Evolutionary conservation across 306 rosid species (phyloP).

Genomic region (Canavalia gladiata): DNA sequence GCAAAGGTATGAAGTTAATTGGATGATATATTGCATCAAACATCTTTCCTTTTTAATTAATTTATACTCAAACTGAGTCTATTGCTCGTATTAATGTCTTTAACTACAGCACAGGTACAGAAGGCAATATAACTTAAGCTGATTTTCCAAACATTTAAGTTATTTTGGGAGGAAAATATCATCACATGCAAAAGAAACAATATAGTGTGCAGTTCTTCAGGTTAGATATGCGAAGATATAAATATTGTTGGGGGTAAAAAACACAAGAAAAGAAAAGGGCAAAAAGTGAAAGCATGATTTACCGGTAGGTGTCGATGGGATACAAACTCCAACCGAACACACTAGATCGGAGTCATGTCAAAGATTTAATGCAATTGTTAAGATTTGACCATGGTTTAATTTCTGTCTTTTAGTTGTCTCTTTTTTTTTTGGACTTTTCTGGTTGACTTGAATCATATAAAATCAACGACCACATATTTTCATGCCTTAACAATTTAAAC

Average conservation of each 20-base stretch:
- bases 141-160: not conserved
- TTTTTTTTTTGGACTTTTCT: constrained; percentile 33
- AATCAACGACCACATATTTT: constrained; percentile 1
- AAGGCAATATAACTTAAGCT: not conserved
- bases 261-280: not conserved
- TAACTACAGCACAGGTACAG: not conserved
- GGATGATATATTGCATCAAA: constrained; percentile 34
- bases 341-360: constrained; percentile 44
- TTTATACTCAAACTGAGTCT: not conserved
- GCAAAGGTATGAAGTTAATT: not conserved
- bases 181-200: constrained; percentile 29
- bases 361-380: constrained; percentile 35
- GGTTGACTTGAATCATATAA: constrained; percentile 28
- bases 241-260: constrained; percentile 32
- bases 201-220: not conserved
- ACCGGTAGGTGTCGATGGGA: constrained; percentile 37
- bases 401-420: constrained; percentile 38
- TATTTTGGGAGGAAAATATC: constrained; percentile 5
- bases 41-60: not conserved
- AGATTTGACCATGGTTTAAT: constrained; percentile 16
- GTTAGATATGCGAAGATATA: constrained; percentile 7
- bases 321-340: constrained; percentile 34
- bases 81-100: not conserved
- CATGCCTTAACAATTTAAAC: constrained; percentile 15
- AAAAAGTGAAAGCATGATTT: constrained; percentile 32